Base-by-base conservation (phyloP, 2,329 filamentous ascomycete species). In the Madurella fahalii region DNA sequence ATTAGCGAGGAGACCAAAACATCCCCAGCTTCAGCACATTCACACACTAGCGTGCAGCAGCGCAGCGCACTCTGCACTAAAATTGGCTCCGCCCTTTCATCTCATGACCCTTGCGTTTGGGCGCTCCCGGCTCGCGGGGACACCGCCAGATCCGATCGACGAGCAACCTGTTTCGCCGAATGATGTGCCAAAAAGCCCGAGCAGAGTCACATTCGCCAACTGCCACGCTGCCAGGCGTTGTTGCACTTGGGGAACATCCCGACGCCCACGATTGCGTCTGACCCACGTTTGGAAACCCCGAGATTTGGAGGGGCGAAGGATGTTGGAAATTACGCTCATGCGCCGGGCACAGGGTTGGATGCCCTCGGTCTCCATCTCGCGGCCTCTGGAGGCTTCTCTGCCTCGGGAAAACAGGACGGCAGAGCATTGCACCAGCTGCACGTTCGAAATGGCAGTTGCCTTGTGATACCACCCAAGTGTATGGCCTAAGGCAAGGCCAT, bases 1-100 rank as follows among this genome's bases (percentile, higher is more conserved):
- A 64, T 64, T 64, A 64, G 62, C 62, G 62, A 63, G 54, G 34
- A 52, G 50, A 58, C 43, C 54, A 51, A 52, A 58, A 47, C 52
- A 41, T 18, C 48, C 34, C 34, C n/a, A 17, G 32, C 47, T 17
- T 17, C 43, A 48, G 39, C 40, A 25, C 25, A n/a, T 39, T 41
- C 31, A 25, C 30, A 25, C 53, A 25, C 17, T 53, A 50, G 46
- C 50, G 52, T 49, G 13, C 45, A 44, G 34, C 31, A 37, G 44
- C 30, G 41, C 31, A 47, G 40, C 45, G 42, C 25, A 17, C 47
- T 40, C 45, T 47, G 25, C 40, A 43, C 53, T 56, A 60, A 60
- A 58, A 59, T 56, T 57, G 52, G 58, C 52, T 53, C 50, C 50
- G 56, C 57, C 58, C 56, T 56, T 58, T 59, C 54, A 61, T 61